Base-by-base conservation (phyloP, 106 monocot genomes). In the Gastrodia elata region DNA sequence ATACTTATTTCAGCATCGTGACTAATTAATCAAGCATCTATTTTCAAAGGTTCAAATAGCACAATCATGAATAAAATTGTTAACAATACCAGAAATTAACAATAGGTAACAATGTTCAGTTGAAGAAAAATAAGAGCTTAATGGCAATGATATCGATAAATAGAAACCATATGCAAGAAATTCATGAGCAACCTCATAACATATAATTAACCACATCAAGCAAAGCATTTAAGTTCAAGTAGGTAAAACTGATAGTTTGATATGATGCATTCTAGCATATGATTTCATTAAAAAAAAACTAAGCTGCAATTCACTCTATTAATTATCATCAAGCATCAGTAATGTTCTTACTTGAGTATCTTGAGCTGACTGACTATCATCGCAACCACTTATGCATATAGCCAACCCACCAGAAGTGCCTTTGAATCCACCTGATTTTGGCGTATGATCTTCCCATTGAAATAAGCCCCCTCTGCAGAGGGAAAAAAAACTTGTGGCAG, bases 341-440 rank as follows among this genome's bases (percentile, higher is more conserved):
- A 2, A 59, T 61, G 59, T 61, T 46, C 41, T 79, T 79, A 83
- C 83, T 39, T 34, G 14, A 6, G 78, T 83, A 40, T 83, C 83
- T 65, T 71, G 78, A 37, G 83, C 78, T 16, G 78, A 74, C 57
- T 83, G 83, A 79, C 72, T 48, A 75, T 83, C 83, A 65, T 61
- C 83, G 67, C 83, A 83, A 20, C 83, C 83, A 56, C 83, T 83
- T 55, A 83, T 77, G 15, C 74, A 83, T 64, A 83, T 83, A 48
- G 78, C 83, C 58, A 71, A 33, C 48, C 83, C 83, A 43, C 83
- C 83, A 28, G 38, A 78, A 18, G 83, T 78, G 61, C 83, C 83
- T 72, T 83, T 83, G 16, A 55, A 49, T 38, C 48, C 42, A 40
- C 49, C 30, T 65, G 74, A 69, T 39, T 33, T 70, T 14, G 68